Evolutionary conservation across 1,284 basidiomycete genomes (phyloP), one percentile per base, ranked within the genome.

Genomic region (Cryptococcus sp.): DNA sequence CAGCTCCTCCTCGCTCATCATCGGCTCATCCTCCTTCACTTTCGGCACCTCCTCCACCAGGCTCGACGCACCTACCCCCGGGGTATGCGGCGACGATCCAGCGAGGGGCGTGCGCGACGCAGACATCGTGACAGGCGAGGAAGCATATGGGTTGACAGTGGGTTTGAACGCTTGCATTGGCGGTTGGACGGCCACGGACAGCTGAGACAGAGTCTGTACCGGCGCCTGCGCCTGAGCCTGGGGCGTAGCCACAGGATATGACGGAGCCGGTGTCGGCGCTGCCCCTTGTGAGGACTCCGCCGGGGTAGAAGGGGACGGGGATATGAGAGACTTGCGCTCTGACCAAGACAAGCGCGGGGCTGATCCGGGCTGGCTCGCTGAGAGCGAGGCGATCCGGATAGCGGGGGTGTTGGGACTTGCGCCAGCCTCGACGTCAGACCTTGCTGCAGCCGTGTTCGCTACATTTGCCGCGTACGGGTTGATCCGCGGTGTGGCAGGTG

Each of bases 301-400:
- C 5, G 49, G 43, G 18, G 55, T 56, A 15, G 47, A 37, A 4
- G 49, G 36, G 6, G 55, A 50, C 2, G 55, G 45, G 15, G 55
- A 54, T 24, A 55, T 39, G 46, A 53, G 21, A 15, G 37, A 47
- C 36, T 60, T 65, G 16, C 63, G 48, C 43, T 65, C 63, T n/a
- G 63, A 60, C 63, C 63, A 65, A 12, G 63, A 65, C 20, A 63
- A 49, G 37, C 63, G 42, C 15, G 50, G 49, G 24, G 47, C 7
- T 16, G 57, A 53, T 53, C 16, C 35, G 15, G n/a, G 18, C 18
- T 56, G 28, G 9, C 28, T 33, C 28, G n/a, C 20, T 0, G 43
- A 13, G 15, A 24, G 15, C 38, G 39, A 4, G 4, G 46, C 24
- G 5, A 35, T 8, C 4, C 15, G 28, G 33, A 36, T n/a, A 40